These are phyloP conservation scores for Pseudoturritis turrita DNA, from an alignment of 345 rosid genomes.

Conservation along the genomic window DNA sequence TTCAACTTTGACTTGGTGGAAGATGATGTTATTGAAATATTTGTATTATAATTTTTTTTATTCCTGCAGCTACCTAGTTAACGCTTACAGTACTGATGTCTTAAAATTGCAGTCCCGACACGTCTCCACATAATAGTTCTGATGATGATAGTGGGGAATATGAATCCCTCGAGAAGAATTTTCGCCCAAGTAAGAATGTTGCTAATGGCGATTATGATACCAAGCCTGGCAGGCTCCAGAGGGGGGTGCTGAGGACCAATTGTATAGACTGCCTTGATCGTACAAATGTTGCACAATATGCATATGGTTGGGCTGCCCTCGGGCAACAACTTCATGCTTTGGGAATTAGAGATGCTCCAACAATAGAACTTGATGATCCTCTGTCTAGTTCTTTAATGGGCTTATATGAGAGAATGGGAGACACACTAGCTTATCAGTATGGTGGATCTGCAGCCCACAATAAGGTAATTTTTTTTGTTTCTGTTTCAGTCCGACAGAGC, in stretches of 20 bases:
- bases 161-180: constrained; percentile 40
- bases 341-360: constrained; percentile 56
- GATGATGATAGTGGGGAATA: constrained; percentile 44
- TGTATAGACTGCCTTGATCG: constrained; percentile 99
- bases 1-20: neutral
- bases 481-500: neutral
- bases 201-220: constrained; percentile 47
- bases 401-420: constrained; percentile 91
- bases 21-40: neutral
- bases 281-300: constrained; percentile 98
- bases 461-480: constrained; percentile 51
- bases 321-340: constrained; percentile 86
- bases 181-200: constrained; percentile 35
- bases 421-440: constrained; percentile 87
- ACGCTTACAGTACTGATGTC: constrained; percentile 9
- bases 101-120: constrained; percentile 33
- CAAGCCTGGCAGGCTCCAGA: constrained; percentile 64
- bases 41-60: neutral
- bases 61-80: constrained; percentile 56
- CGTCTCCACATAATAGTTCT: constrained; percentile 34
- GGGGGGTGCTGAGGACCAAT: constrained; percentile 91
- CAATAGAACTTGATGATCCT: constrained; percentile 74
- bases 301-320: constrained; percentile 93
- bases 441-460: constrained; percentile 98
- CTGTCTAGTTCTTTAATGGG: constrained; percentile 86